These are phyloP conservation scores for Penicillium maclennaniae DNA, from an alignment of 495 filamentous ascomycete genomes.

Conservation along the genomic window DNA sequence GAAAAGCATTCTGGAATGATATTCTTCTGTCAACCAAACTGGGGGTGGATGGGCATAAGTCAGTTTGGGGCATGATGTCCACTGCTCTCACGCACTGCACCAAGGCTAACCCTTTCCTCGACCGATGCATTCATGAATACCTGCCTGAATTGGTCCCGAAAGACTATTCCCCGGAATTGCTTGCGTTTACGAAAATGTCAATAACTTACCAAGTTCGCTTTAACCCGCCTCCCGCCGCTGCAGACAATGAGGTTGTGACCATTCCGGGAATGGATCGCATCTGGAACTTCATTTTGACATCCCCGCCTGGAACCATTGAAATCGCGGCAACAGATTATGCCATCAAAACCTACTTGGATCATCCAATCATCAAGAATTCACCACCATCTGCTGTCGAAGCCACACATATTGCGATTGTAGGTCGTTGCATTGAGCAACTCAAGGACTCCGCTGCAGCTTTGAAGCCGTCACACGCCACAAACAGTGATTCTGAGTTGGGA, in stretches of 20 bases:
- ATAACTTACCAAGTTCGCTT: constrained; percentile 46
- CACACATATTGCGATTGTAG: constrained; percentile 75
- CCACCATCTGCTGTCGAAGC: constrained; percentile 51
- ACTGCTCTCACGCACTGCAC: constrained; percentile 41
- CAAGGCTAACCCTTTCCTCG: constrained; percentile 58
- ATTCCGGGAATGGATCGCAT: constrained; percentile 69
- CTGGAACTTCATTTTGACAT: constrained; percentile 77
- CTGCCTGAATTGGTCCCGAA: constrained; percentile 59
- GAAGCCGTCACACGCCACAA: constrained; percentile 41
- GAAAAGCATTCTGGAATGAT: constrained; percentile 60
- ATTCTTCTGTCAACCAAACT: constrained; percentile 59
- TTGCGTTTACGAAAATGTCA: constrained; percentile 62
- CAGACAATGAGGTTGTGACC: constrained; percentile 45
- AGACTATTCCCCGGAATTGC: constrained; percentile 61
- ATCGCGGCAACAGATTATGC: constrained; percentile 62
- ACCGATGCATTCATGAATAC: constrained; percentile 62
- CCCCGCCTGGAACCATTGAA: constrained; percentile 66
- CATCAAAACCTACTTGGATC: constrained; percentile 71
- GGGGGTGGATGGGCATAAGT: constrained; percentile 51
- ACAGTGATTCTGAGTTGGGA: constrained; percentile 47
- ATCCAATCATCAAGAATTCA: constrained; percentile 36
- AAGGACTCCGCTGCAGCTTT: constrained; percentile 62
- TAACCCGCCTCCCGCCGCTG: constrained; percentile 32
- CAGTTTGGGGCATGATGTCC: constrained; percentile 64
- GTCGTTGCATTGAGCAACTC: constrained; percentile 73